These are phyloP conservation scores for Cymbopogon citratus DNA, from an alignment of 176 grass and related monocot genomes.

Conservation along the genomic window DNA sequence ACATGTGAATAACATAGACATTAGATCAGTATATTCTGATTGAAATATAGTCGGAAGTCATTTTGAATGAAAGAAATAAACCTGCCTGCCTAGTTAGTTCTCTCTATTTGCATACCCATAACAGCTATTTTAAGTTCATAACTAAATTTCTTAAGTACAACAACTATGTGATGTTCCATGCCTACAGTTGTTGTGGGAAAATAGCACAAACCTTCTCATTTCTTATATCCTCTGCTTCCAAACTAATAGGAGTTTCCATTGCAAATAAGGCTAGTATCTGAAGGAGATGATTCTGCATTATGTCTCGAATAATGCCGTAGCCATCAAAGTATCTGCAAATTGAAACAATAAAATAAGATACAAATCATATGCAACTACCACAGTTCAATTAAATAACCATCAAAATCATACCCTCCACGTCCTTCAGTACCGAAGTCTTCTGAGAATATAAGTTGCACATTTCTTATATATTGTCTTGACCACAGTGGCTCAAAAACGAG, in stretches of 20 bases:
- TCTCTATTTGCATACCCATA: neutral
- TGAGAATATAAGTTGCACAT: conserved; percentile 90
- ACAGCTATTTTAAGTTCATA: neutral
- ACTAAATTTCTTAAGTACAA: neutral
- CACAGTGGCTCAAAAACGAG: conserved; percentile 97
- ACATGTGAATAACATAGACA: neutral
- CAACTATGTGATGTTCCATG: neutral
- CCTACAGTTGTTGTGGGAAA: neutral
- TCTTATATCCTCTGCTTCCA: conserved; percentile 96
- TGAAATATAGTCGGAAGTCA: neutral
- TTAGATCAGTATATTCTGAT: neutral
- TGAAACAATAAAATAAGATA: conserved; percentile 26
- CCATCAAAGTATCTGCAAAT: conserved; percentile 82
- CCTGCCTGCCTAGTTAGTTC: neutral
- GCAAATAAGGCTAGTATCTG: conserved; percentile 94
- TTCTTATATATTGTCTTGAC: conserved; percentile 93
- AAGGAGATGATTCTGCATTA: conserved; percentile 98
- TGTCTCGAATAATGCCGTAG: conserved; percentile 95
- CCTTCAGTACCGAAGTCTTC: conserved; percentile 94
- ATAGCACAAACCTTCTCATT: conserved; percentile 72
- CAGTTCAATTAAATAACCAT: conserved; percentile 11
- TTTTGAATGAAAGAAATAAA: neutral
- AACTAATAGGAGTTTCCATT: conserved; percentile 92
- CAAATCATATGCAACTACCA: conserved; percentile 17
- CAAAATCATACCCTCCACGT: conserved; percentile 66